A percentile compares a stretch with the other conserved stretches of the same genome.
phyloP scores from a whole-genome alignment of 441 rosid genomes.

The Adansonia gregorii region DNA sequence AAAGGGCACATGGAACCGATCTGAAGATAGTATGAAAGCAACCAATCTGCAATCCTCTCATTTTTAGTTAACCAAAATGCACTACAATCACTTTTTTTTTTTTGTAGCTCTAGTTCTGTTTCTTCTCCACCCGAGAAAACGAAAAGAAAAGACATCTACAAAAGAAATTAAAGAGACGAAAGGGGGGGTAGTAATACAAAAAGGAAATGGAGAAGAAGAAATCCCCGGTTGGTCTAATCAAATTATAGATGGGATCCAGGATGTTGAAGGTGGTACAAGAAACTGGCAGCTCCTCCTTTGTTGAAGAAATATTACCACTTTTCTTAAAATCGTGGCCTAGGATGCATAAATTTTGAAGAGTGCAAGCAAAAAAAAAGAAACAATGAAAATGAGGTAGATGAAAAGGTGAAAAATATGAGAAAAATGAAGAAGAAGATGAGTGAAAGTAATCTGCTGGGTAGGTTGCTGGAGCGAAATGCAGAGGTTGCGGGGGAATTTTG shows the following conservation, averaged over 20 bases:
- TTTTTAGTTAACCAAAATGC: conserved; percentile 37
- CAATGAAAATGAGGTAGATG: no score
- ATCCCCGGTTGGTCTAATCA: neutral
- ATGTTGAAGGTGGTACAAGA: neutral
- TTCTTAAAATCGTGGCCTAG: no score
- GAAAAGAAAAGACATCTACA: neutral
- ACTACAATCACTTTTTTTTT: conserved; percentile 71
- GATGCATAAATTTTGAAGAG: no score
- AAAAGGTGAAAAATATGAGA: no score
- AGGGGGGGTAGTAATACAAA: no score
- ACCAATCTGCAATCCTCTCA: neutral
- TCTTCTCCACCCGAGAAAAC: neutral
- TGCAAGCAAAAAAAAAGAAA: no score
- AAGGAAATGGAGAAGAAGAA: neutral
- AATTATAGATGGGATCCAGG: neutral
- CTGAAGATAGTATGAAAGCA: neutral
- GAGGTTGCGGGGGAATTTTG: no score
- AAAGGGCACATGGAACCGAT: neutral
- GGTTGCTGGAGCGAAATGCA: no score
- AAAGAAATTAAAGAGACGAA: neutral
- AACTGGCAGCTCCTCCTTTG: neutral
- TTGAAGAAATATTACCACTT: no score
- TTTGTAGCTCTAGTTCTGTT: conserved; percentile 64
- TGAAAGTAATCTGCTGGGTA: no score
- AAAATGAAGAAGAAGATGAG: no score